Evolutionary conservation across 2,329 filamentous ascomycete species (phyloP), one percentile per base, ranked within the genome.

Genomic region (Beauveria sp.): DNA sequence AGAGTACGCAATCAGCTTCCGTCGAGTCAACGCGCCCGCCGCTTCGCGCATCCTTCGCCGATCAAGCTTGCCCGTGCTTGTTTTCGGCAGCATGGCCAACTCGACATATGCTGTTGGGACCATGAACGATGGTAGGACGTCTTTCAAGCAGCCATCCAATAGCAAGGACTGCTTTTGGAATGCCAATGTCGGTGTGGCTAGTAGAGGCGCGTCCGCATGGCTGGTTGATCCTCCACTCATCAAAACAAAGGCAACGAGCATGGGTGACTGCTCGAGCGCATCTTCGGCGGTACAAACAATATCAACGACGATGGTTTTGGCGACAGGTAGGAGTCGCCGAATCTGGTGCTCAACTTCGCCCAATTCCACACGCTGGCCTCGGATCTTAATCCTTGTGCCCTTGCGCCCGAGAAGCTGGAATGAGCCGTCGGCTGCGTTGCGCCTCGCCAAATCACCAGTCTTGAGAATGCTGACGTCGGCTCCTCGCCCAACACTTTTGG

Each of bases 351-450:
- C 54, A 20, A 56, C 28, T 20, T 56, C 54, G 28, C 54, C 54
- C 12, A 48, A 12, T 9, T 56, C 54, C n/a, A 56, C 54, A 12
- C 54, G 54, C 20, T 56, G 54, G n/a, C 54, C 54, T 34, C 54
- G 28, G 43, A 56, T 56, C 22, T 56, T 56, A 14, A 48, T 26
- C 12, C 54, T 56, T 12, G 54, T 56, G 28, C 54, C 54, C 22
- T 56, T 56, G 18, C 54, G 26, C 43, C 54, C 54, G n/a, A 56
- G 26, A n/a, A 56, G 43, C 20, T 56, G 54, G n/a, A 56, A 56
- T 1, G 54, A 47, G 43, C 54, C 54, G 26, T 56, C 54, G 26
- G 18, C n/a, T n/a, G 54, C 43, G 18, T 48, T 48, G 54, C 43
- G 54, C 14, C 43, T 24, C 16, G 43, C 54, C 28, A 56, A 37